Evolutionary conservation across 768 basidiomycete genomes (phyloP).

Genomic region (Mycena belliarum): DNA sequence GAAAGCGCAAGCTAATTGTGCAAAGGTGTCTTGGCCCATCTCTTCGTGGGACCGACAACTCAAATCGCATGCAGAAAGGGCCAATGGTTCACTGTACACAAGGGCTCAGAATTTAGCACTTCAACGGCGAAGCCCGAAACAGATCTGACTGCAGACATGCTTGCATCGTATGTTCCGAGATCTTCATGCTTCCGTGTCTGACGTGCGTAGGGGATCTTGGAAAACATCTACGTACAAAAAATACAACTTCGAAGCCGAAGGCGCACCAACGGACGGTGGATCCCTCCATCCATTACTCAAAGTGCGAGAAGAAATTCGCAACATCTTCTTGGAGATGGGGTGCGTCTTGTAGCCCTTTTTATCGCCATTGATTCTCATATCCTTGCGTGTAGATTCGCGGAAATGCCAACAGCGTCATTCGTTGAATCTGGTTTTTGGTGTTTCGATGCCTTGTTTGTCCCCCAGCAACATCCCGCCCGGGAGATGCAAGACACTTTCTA

Average conservation of each 20-base stretch:
- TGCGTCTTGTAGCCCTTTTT: slow-evolving; percentile 36
- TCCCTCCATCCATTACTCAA: slow-evolving; percentile 95
- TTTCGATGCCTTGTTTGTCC: slow-evolving; percentile 97
- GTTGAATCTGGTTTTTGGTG: slow-evolving; percentile 99
- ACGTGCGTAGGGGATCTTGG: slow-evolving; percentile 77
- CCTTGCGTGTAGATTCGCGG: slow-evolving; percentile 71
- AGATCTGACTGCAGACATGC: slow-evolving; percentile 94
- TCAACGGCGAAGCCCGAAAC: slow-evolving; percentile 93
- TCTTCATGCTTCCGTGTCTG: slow-evolving; percentile 5
- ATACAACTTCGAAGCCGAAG: slow-evolving; percentile 98
- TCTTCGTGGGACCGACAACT: slow-evolving; percentile 1
- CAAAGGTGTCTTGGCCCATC: slow-evolving; percentile 56
- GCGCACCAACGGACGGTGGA: slow-evolving; percentile 84
- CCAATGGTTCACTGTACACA: slow-evolving; percentile 89
- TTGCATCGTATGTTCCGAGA: slow-evolving; percentile 68
- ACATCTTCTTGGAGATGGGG: slow-evolving; percentile 99
- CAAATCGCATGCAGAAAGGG: slow-evolving; percentile 68
- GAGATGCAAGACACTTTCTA: slow-evolving; percentile 99
- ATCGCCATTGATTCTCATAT: neutral
- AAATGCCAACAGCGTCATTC: slow-evolving; percentile 96
- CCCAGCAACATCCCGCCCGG: slow-evolving; percentile 97
- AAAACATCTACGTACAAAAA: slow-evolving; percentile 93
- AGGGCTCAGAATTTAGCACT: slow-evolving; percentile 86
- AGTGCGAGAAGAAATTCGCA: slow-evolving; percentile 95
- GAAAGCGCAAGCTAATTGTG: slow-evolving; percentile 86